Evolutionary conservation across 2,329 filamentous ascomycete species (phyloP).

Genomic region (Zymoseptoria pseudotritici): DNA sequence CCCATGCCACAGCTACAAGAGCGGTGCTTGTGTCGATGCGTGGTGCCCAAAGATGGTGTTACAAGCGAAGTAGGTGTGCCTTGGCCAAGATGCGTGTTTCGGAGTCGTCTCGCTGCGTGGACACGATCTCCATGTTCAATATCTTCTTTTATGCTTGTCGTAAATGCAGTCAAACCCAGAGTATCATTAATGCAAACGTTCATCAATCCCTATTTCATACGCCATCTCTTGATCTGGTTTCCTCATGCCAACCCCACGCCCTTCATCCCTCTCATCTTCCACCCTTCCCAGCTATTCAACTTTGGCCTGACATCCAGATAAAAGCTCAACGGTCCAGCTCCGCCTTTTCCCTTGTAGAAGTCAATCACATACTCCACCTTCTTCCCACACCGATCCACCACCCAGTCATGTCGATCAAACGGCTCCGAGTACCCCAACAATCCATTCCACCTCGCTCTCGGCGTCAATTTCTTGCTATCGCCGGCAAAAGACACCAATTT

Average conservation of each 20-base stretch:
- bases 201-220: too few species aligned
- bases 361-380: conserved; percentile 94
- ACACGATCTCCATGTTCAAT: too few species aligned
- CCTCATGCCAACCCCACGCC: conserved; percentile 15
- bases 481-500: conserved; percentile 79
- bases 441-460: conserved; percentile 74
- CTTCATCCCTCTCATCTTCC: conserved; percentile 46
- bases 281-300: conserved; percentile 55
- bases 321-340: conserved; percentile 47
- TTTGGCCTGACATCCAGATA: conserved; percentile 60
- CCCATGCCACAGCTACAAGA: too few species aligned
- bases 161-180: too few species aligned
- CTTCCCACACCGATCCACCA: conserved; percentile 82
- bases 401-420: conserved; percentile 96
- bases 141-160: too few species aligned
- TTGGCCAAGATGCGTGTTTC: too few species aligned
- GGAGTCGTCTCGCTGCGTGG: too few species aligned
- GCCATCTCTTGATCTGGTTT: too few species aligned
- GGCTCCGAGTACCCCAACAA: conserved; percentile 77
- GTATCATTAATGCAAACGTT: too few species aligned
- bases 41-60: too few species aligned
- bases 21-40: too few species aligned
- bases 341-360: conserved; percentile 74
- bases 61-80: too few species aligned
- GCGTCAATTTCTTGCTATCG: conserved; percentile 56